Evolutionary conservation across 768 basidiomycete genomes (phyloP).

Genomic region (Mycena floridula): DNA sequence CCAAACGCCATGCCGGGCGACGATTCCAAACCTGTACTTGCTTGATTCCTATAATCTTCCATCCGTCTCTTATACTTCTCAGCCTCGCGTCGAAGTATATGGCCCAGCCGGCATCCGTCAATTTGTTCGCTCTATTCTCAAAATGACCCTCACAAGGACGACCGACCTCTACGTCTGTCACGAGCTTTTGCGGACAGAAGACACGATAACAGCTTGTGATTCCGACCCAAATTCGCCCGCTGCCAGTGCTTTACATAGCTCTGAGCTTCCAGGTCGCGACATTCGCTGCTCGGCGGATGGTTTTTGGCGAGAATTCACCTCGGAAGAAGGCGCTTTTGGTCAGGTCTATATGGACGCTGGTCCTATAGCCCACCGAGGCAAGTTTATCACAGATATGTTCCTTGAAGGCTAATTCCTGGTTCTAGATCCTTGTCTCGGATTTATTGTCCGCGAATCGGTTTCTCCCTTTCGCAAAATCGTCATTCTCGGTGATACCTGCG

Average conservation of each 20-base stretch:
- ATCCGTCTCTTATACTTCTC: constrained; percentile 5
- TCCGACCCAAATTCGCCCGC: too few species aligned
- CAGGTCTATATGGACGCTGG: constrained; percentile 63
- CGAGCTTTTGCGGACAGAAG: constrained; percentile 60
- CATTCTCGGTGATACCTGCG: constrained; percentile 73
- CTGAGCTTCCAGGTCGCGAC: constrained; percentile 59
- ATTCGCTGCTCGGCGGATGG: constrained; percentile 49
- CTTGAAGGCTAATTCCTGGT: not conserved
- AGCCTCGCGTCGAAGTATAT: constrained; percentile 65
- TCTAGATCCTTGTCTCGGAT: constrained; percentile 75
- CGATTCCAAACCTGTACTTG: constrained; percentile 14
- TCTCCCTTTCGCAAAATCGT: constrained; percentile 55
- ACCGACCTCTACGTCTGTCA: constrained; percentile 68
- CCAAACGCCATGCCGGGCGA: constrained; percentile 8
- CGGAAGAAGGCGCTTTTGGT: constrained; percentile 30
- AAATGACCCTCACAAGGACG: constrained; percentile 57
- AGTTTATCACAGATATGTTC: constrained; percentile 12
- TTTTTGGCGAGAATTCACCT: constrained; percentile 56
- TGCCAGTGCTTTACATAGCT: constrained; percentile 46
- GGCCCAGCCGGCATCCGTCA: constrained; percentile 74
- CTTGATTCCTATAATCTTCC: constrained; percentile 5
- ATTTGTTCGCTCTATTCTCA: constrained; percentile 67
- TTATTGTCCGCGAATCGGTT: constrained; percentile 57
- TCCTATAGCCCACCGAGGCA: constrained; percentile 72
- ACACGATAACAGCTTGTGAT: constrained; percentile 47